These are phyloP conservation scores for Chrysanthemum makinoi DNA, from an alignment of 129 eudicot species.

Conservation along the genomic window DNA sequence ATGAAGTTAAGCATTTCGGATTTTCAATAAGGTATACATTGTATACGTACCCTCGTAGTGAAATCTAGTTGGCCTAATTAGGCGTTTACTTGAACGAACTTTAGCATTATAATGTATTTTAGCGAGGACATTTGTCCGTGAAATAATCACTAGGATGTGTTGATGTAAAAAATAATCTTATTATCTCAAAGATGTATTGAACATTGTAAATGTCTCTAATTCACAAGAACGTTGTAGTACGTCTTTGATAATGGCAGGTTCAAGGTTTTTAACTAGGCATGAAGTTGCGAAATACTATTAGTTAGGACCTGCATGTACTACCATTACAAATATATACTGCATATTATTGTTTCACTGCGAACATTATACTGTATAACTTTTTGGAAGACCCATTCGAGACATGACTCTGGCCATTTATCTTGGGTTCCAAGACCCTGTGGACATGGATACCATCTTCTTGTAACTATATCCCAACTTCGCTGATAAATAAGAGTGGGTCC, in stretches of 20 bases:
- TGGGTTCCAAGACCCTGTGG: background rate
- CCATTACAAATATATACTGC: no score
- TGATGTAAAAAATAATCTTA: background rate
- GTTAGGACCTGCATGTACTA: no score
- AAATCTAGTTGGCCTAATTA: conserved; percentile 6
- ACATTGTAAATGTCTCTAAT: no score
- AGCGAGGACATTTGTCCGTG: background rate
- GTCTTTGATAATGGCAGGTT: no score
- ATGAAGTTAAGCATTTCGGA: background rate
- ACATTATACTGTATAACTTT: no score
- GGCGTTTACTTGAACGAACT: background rate
- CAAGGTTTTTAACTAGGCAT: background rate
- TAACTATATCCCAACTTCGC: background rate
- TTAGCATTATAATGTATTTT: background rate
- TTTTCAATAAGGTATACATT: background rate
- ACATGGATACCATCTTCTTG: background rate
- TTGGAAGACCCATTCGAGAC: no score
- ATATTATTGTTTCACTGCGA: no score
- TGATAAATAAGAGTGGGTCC: background rate
- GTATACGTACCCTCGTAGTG: background rate
- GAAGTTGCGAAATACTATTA: no score
- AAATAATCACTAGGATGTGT: background rate
- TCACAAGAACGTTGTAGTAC: no score
- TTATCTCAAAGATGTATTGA: background rate
- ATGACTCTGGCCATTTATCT: background rate